Percentiles rank a stretch among this genome's conserved stretches.
phyloP scores from a whole-genome alignment of 1,284 basidiomycete genomes.

The Hemileia vastatrix region DNA sequence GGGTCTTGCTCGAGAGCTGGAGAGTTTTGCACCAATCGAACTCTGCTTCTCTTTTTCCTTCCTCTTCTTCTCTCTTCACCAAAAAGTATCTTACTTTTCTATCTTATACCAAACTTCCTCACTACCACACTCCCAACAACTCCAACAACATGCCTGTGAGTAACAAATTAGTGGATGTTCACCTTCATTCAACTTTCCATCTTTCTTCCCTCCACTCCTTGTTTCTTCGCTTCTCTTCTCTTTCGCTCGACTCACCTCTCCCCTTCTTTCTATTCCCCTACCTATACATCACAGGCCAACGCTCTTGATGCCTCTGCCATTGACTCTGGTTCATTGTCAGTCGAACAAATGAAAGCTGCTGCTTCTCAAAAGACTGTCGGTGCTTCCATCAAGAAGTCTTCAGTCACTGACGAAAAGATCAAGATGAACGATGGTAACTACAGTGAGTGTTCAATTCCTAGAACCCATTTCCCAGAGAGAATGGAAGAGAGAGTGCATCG shows the following conservation, averaged over 20 bases:
- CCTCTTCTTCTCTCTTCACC: too few species aligned
- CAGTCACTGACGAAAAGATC: constrained; percentile 37
- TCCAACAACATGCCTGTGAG: too few species aligned
- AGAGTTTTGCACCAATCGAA: too few species aligned
- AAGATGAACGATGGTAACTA: constrained; percentile 39
- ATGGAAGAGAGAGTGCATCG: background rate
- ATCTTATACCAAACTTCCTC: too few species aligned
- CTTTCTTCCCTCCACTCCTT: too few species aligned
- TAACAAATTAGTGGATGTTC: too few species aligned
- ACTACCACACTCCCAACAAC: too few species aligned
- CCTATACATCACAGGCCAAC: background rate
- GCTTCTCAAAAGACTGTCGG: background rate
- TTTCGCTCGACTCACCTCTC: background rate
- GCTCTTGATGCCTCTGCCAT: background rate
- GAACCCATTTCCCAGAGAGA: background rate
- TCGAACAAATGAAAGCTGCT: background rate
- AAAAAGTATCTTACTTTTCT: too few species aligned
- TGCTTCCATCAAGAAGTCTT: background rate
- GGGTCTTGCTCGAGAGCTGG: too few species aligned
- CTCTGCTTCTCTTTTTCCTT: too few species aligned
- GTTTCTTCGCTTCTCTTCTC: background rate
- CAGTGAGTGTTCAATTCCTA: constrained; percentile 9
- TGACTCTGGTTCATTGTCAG: background rate
- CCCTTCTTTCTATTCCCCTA: background rate
- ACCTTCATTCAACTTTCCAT: too few species aligned